Base-by-base conservation (phyloP, 345 rosid genomes). In the Viola odorata region DNA sequence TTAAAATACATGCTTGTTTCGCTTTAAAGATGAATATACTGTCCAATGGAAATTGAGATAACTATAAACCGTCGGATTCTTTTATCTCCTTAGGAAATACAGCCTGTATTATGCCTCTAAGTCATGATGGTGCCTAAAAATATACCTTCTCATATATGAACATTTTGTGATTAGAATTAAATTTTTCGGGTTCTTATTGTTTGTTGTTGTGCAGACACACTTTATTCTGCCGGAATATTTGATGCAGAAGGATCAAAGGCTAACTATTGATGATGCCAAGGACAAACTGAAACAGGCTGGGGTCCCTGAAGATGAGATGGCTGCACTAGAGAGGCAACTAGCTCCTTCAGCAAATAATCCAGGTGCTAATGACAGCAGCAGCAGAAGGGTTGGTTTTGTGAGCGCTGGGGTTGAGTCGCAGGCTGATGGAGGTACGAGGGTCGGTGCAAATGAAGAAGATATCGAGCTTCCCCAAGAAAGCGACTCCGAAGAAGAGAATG, bases 251-350 rank as follows among this genome's bases (percentile, higher is more conserved):
- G 99, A 90, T 69, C 86, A 88, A 72, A 72, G 63, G 54, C 61
- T 88, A 23, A 84, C 73, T 52, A 78, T 90, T 3, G 96, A 94
- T 39, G 99, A 90, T 5, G 97, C 97, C 3, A 90, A 84, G 71
- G 99, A 86, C 73, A 90, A 81, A 67, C 56, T 90, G 77, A 94
- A 94, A 71, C 80, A 67, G 64, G 97, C 97, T 0, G 99, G 97
- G 4, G 65, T 86, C 14, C 78, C 83, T 0, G 99, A 90, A 37
- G 97, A 94, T 57, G 97, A 94, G 67, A 94, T 94, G 99, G 96
- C 86, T 0, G 92, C 96, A 41, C 73, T 94, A 4, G 97, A 86
- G 78, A 83, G 86, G 74, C 95, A 90, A 63, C 75, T 94, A 10
- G 87, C 81, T 0, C 92, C 97, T 32, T 64, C 75, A 5, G 65